Conservation (phyloP, 2,329 filamentous ascomycete species). For the Didymosphaeria variabile region DNA sequence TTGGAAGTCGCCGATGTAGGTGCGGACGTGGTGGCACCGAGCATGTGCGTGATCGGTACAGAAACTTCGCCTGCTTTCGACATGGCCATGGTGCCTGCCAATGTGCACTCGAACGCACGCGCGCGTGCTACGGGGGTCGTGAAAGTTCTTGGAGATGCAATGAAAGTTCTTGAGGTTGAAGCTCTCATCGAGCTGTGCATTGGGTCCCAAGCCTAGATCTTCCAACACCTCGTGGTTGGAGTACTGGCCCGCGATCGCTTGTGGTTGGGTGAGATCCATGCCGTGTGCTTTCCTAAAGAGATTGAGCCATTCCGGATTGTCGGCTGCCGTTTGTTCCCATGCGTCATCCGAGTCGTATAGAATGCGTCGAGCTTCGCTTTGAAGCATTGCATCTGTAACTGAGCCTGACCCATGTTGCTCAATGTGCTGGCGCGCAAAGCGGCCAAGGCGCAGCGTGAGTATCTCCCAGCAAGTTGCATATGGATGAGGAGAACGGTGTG, state of each 20-base stretch:
- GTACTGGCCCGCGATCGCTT: constrained; percentile 19
- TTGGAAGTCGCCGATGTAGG: constrained; percentile 27
- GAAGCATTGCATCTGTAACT: constrained; percentile 60
- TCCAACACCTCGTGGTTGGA: constrained; percentile 41
- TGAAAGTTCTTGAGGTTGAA: constrained; percentile 42
- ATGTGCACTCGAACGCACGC: constrained; percentile 35
- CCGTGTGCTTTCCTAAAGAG: constrained; percentile 61
- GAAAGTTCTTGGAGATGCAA: constrained; percentile 18
- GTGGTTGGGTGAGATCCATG: constrained; percentile 31
- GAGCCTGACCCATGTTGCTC: constrained; percentile 45
- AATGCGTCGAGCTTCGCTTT: constrained; percentile 57
- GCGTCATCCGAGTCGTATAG: constrained; percentile 59
- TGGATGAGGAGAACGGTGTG: constrained; percentile 22
- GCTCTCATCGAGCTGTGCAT: constrained; percentile 37
- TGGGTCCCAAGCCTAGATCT: constrained; percentile 41
- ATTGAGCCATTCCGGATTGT: constrained; percentile 57
- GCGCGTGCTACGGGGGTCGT: constrained; percentile 26
- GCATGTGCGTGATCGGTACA: constrained; percentile 22
- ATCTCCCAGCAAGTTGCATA: constrained; percentile 60
- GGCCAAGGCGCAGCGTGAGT: constrained; percentile 57
- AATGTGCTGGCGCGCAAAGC: constrained; percentile 53
- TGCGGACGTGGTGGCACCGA: constrained; percentile 28
- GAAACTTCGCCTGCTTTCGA: constrained; percentile 25
- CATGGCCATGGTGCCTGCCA: constrained; percentile 35
- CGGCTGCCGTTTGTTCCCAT: constrained; percentile 56